These are phyloP conservation scores for Coemansia sp. DNA, from an alignment of 192 early-diverging fungal species.

Conservation along the genomic window DNA sequence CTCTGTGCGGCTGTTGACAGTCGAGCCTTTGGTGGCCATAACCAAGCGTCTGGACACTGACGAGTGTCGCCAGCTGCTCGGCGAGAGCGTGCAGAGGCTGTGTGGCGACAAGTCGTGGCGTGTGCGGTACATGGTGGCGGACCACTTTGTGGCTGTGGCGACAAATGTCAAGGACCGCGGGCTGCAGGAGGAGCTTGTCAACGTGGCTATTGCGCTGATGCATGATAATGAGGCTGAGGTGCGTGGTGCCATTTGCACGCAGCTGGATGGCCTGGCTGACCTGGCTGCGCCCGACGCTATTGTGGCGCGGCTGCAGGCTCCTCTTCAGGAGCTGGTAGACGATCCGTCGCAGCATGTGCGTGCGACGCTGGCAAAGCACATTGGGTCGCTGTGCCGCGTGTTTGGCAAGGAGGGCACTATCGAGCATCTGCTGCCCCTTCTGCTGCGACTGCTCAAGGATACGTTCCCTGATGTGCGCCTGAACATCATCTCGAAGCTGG, in stretches of 20 bases:
- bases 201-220: slow-evolving; percentile 80
- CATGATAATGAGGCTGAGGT: slow-evolving; percentile 98
- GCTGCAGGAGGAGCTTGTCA: slow-evolving; percentile 77
- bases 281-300: slow-evolving; percentile 80
- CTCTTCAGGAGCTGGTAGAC: slow-evolving; percentile 90
- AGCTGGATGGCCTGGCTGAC: slow-evolving; percentile 67
- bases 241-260: slow-evolving; percentile 88
- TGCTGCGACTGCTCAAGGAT: slow-evolving; percentile 96
- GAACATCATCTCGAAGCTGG: slow-evolving; percentile 97
- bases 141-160: slow-evolving; percentile 90
- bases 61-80: slow-evolving; percentile 72
- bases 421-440: slow-evolving; percentile 91
- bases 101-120: slow-evolving; percentile 96
- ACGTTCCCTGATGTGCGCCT: slow-evolving; percentile 96
- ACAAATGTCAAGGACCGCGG: slow-evolving; percentile 47
- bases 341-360: slow-evolving; percentile 97
- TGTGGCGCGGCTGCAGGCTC: slow-evolving; percentile 75
- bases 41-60: slow-evolving; percentile 75
- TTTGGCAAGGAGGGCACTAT: slow-evolving; percentile 94
- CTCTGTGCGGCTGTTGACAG: slow-evolving; percentile 93
- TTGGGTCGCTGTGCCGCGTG: slow-evolving; percentile 92
- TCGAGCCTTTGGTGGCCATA: slow-evolving; percentile 87
- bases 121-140: slow-evolving; percentile 98
- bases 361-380: slow-evolving; percentile 91
- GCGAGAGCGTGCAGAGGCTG: slow-evolving; percentile 72